phyloP scores from a whole-genome alignment of 306 rosid species.

The Dryas octopetala region DNA sequence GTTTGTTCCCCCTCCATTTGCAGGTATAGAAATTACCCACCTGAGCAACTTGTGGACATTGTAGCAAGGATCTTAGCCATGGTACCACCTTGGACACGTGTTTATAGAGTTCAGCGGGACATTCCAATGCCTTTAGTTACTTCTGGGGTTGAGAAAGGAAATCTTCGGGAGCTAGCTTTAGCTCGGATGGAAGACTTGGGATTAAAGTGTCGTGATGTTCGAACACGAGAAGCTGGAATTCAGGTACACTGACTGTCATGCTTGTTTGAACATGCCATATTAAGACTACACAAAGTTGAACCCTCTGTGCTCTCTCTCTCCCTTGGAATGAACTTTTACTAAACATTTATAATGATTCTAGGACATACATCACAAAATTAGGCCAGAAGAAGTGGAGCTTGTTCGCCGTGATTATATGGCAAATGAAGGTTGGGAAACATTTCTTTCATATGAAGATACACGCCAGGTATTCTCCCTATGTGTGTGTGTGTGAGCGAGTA shows the following conservation, averaged over 20 bases:
- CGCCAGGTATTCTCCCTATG: conserved; percentile 55
- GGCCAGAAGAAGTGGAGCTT: conserved; percentile 92
- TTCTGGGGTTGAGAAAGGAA: conserved; percentile 98
- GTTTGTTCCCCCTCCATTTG: conserved; percentile 23
- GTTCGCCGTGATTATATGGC: conserved; percentile 92
- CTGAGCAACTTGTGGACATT: conserved; percentile 97
- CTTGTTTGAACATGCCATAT: conserved; percentile 18
- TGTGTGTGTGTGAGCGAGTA: neutral
- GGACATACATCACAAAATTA: conserved; percentile 96
- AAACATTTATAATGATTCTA: conserved; percentile 22
- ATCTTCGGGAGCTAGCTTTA: conserved; percentile 87
- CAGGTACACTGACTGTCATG: conserved; percentile 52
- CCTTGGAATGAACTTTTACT: neutral
- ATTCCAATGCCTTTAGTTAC: conserved; percentile 99
- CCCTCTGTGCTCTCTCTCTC: neutral
- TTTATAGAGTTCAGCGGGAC: conserved; percentile 97
- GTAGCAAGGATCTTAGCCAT: conserved; percentile 86
- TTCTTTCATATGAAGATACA: conserved; percentile 89
- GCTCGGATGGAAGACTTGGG: conserved; percentile 99
- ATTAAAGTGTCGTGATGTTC: conserved; percentile 93
- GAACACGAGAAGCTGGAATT: conserved; percentile 97
- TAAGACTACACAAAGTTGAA: neutral
- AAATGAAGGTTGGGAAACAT: conserved; percentile 99
- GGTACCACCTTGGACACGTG: conserved; percentile 99
- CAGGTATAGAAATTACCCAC: conserved; percentile 97